A percentile compares a stretch with the other conserved stretches of the same genome.
Evolutionary conservation across 2,329 filamentous ascomycete genomes (phyloP).

Genomic region (Talaromyces amestolkiae): DNA sequence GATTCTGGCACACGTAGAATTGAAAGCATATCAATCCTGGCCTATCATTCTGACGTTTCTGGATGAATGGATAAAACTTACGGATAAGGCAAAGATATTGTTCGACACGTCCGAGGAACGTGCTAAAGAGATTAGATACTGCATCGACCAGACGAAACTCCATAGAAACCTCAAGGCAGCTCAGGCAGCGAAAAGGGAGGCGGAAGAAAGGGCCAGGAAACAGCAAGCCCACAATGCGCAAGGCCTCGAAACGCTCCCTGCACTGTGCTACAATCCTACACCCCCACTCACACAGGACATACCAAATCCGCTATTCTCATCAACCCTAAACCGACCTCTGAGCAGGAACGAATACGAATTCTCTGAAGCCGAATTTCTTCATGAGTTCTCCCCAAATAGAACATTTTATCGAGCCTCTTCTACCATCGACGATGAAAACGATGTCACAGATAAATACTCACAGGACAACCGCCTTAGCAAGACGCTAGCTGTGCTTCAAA

Average conservation of each 20-base stretch:
- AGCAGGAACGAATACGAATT: neutral
- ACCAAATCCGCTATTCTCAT: neutral
- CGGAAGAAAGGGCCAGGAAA: neutral
- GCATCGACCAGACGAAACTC: neutral
- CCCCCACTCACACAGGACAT: neutral
- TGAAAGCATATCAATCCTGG: neutral
- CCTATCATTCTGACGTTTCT: conserved; percentile 32
- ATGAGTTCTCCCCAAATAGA: neutral
- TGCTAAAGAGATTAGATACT: neutral
- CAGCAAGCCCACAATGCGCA: neutral
- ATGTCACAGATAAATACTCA: neutral
- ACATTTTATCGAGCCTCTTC: neutral
- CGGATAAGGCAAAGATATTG: conserved; percentile 8
- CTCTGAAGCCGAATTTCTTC: neutral
- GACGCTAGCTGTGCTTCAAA: neutral
- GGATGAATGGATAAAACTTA: conserved; percentile 29
- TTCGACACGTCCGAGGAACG: neutral
- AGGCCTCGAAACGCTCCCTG: neutral
- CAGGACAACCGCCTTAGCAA: neutral
- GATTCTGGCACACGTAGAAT: neutral
- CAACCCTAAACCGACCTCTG: neutral
- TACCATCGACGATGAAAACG: neutral
- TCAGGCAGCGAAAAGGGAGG: neutral
- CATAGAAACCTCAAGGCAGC: neutral
- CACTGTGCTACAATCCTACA: neutral